A percentile compares a stretch with the other conserved stretches of the same genome.
Conservation (phyloP, 345 rosid species). For the Aurinia saxatilis region DNA sequence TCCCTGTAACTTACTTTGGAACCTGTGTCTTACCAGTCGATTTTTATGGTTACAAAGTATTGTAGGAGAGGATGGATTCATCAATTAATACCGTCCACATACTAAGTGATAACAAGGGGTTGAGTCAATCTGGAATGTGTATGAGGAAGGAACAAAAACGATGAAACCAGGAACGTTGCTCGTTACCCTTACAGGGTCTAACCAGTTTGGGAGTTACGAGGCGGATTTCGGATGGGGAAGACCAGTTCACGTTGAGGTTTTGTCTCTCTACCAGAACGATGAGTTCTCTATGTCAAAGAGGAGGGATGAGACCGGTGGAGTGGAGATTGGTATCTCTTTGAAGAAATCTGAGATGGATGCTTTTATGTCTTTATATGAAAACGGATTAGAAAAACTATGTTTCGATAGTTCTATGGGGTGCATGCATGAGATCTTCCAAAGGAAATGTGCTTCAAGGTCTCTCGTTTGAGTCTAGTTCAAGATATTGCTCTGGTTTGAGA, state of each 20-base stretch:
- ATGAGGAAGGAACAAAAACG: no score
- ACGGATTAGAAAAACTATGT: neutral
- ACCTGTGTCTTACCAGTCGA: slow-evolving; percentile 6
- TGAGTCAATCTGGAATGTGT: no score
- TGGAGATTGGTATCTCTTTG: slow-evolving; percentile 19
- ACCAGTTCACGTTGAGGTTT: slow-evolving; percentile 5
- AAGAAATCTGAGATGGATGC: slow-evolving; percentile 6
- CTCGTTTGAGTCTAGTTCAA: no score
- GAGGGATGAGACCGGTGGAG: slow-evolving; percentile 13
- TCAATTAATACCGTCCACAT: neutral
- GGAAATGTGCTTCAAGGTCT: no score
- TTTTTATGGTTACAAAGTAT: neutral
- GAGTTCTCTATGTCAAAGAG: slow-evolving; percentile 11
- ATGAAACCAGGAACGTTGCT: neutral
- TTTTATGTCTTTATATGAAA: slow-evolving; percentile 2
- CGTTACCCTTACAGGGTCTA: slow-evolving; percentile 19
- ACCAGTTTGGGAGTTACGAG: slow-evolving; percentile 6
- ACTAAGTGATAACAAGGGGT: neutral
- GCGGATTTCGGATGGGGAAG: slow-evolving; percentile 22
- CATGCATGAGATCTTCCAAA: no score
- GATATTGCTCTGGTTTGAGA: no score
- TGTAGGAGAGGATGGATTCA: neutral
- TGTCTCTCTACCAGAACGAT: neutral
- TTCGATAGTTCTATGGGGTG: no score
- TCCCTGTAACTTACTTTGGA: slow-evolving; percentile 28